Percentiles rank a stretch among this genome's conserved stretches.
Conservation (phyloP, 208 protist genomes). For the Trichomonas tenax region DNA sequence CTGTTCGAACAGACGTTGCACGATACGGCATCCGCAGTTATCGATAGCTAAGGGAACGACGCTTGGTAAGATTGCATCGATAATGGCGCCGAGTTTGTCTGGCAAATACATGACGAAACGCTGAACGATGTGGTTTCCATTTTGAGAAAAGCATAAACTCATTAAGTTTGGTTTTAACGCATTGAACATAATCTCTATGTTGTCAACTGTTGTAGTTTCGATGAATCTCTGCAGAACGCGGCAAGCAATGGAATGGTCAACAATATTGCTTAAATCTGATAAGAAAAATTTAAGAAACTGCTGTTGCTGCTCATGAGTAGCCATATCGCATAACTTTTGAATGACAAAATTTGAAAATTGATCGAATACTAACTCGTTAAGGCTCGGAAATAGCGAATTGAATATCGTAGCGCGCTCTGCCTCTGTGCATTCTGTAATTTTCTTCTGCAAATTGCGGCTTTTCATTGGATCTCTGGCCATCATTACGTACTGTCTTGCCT, state of each 20-base stretch:
- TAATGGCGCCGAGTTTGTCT: not conserved
- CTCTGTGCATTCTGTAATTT: not conserved
- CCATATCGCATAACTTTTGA: not conserved
- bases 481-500: not conserved
- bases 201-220: not conserved
- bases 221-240: not conserved
- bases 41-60: not conserved
- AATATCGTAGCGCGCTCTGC: not conserved
- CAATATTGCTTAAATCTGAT: not conserved
- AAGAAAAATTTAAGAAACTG: not conserved
- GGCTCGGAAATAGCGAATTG: not conserved
- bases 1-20: constrained; percentile 11
- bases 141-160: not conserved
- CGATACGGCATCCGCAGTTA: constrained; percentile 20
- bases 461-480: not conserved
- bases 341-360: not conserved
- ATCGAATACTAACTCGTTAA: not conserved
- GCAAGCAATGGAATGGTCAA: not conserved
- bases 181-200: not conserved
- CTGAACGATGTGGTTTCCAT: constrained; percentile 23
- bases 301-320: not conserved
- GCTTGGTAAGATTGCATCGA: not conserved
- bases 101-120: not conserved
- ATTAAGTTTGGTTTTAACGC: not conserved
- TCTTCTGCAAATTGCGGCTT: not conserved